These are phyloP conservation scores for Malbranchea zuffiana DNA, from an alignment of 2,329 filamentous ascomycete genomes.

Conservation along the genomic window DNA sequence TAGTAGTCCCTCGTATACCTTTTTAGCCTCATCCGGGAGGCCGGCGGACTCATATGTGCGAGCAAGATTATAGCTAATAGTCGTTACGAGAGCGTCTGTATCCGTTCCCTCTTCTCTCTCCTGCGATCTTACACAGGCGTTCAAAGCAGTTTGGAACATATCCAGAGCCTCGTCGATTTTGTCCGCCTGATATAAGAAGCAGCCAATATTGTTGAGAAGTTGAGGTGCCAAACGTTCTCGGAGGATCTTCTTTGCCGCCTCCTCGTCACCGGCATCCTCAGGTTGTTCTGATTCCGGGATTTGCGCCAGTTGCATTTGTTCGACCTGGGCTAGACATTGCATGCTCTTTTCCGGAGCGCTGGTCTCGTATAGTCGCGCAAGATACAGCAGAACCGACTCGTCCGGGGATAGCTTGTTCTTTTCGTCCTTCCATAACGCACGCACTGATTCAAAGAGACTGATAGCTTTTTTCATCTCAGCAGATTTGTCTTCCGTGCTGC, in stretches of 20 bases:
- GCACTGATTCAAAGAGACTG: slow-evolving; percentile 69
- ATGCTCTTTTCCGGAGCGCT: slow-evolving; percentile 82
- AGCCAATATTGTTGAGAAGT: slow-evolving; percentile 92
- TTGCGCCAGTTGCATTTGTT: slow-evolving; percentile 75
- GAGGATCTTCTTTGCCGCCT: slow-evolving; percentile 46
- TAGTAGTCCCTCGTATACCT: slow-evolving; percentile 77
- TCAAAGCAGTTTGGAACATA: slow-evolving; percentile 83
- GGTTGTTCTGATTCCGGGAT: slow-evolving; percentile 60
- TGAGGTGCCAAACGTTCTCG: slow-evolving; percentile 77
- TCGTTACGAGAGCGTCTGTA: slow-evolving; percentile 83
- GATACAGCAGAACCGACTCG: slow-evolving; percentile 76
- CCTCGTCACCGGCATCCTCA: slow-evolving; percentile 49
- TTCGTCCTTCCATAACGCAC: slow-evolving; percentile 81
- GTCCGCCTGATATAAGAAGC: slow-evolving; percentile 83
- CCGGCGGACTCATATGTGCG: slow-evolving; percentile 83
- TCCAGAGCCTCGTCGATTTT: slow-evolving; percentile 70
- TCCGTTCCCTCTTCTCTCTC: slow-evolving; percentile 67
- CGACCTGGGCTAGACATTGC: slow-evolving; percentile 82
- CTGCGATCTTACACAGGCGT: slow-evolving; percentile 71
- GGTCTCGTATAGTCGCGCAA: slow-evolving; percentile 79
- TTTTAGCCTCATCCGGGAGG: slow-evolving; percentile 68
- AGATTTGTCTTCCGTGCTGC: slow-evolving; percentile 82
- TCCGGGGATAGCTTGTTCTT: slow-evolving; percentile 76
- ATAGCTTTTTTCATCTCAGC: slow-evolving; percentile 79
- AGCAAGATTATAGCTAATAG: slow-evolving; percentile 92